Evolutionary conservation across 495 filamentous ascomycete species (phyloP).

Genomic region (Terfezia claveryi): DNA sequence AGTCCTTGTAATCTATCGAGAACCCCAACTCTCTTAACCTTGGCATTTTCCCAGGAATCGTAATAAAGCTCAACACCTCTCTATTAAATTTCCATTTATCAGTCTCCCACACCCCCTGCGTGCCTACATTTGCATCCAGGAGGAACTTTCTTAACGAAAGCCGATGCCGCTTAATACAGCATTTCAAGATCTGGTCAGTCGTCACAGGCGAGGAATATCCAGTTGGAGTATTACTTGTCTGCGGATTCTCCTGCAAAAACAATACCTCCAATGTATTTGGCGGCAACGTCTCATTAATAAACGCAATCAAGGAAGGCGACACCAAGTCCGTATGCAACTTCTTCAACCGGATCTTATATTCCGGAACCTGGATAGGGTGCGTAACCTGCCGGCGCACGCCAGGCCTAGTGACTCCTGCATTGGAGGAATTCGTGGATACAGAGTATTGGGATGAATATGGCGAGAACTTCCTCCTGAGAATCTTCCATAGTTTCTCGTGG

Average conservation of each 20-base stretch:
- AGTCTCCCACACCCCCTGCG: constrained; percentile 24
- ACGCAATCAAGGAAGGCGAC: constrained; percentile 53
- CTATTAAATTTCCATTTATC: constrained; percentile 57
- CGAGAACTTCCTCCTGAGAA: constrained; percentile 47
- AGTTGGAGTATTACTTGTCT: constrained; percentile 20
- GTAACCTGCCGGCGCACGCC: not conserved
- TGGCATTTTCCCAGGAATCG: constrained; percentile 52
- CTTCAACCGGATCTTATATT: constrained; percentile 55
- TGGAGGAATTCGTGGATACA: constrained; percentile 6
- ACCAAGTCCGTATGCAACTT: constrained; percentile 65
- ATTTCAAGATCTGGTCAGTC: constrained; percentile 53
- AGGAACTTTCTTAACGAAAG: constrained; percentile 54
- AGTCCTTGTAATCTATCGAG: constrained; percentile 60
- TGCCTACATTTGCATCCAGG: constrained; percentile 33
- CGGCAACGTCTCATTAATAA: constrained; percentile 64
- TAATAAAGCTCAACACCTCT: constrained; percentile 56
- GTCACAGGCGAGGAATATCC: constrained; percentile 34
- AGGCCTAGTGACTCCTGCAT: constrained; percentile 8
- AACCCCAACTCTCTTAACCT: constrained; percentile 55
- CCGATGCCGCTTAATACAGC: constrained; percentile 49
- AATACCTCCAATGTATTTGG: constrained; percentile 71
- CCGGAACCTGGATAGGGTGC: constrained; percentile 10
- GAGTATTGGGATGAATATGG: constrained; percentile 22
- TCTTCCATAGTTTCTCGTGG: constrained; percentile 64
- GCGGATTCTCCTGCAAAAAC: constrained; percentile 46